Evolutionary conservation across 805 yeast genomes (phyloP).

Genomic region (Hanseniaspora nectarophila): DNA sequence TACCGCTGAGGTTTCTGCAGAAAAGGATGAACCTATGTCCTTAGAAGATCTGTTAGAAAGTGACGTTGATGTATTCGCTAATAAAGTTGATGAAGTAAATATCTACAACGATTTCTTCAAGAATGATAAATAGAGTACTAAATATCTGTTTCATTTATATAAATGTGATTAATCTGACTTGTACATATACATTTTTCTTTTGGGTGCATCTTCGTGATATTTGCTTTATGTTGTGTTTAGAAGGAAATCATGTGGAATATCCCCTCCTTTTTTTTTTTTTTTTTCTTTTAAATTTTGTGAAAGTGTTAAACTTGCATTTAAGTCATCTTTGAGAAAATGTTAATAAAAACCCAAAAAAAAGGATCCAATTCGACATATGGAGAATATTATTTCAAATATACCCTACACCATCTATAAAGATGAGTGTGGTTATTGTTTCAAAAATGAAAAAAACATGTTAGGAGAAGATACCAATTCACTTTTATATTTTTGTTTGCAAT

Average conservation of each 20-base stretch:
- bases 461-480: constrained; percentile 26
- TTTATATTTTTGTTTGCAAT: constrained; percentile 60
- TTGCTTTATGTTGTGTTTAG: too few relatives aligned
- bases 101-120: constrained; percentile 1
- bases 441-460: constrained; percentile 39
- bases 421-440: constrained; percentile 82
- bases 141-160: neutral
- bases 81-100: neutral
- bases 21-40: neutral
- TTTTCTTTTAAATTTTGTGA: neutral
- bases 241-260: too few relatives aligned
- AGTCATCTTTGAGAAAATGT: constrained; percentile 13
- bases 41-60: constrained; percentile 2
- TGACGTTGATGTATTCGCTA: neutral
- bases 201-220: too few relatives aligned
- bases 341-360: neutral
- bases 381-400: constrained; percentile 16
- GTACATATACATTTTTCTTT: neutral
- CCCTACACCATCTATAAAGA: constrained; percentile 56
- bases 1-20: neutral
- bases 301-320: neutral
- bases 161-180: neutral
- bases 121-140: neutral
- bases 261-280: too few relatives aligned
- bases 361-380: constrained; percentile 1